Evolutionary conservation across 23 red algal genomes (phyloP).

Genomic region (Agarophyton chilense): DNA sequence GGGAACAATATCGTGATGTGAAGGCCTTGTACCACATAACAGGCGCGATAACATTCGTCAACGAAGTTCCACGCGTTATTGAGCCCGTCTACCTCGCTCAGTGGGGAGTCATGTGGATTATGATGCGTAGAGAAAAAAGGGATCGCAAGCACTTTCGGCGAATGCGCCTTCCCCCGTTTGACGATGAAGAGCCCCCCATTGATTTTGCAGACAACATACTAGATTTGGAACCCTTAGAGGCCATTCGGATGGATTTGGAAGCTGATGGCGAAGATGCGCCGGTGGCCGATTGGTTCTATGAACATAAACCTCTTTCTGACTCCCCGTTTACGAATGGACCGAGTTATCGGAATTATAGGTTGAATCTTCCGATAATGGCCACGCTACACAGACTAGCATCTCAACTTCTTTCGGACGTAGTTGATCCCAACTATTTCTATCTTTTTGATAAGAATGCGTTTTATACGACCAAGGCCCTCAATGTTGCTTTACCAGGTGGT

Average conservation of each 20-base stretch:
- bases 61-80: slow-evolving; percentile 80
- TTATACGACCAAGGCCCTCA: slow-evolving; percentile 91
- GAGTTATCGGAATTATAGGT: slow-evolving; percentile 69
- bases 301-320: slow-evolving; percentile 74
- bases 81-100: slow-evolving; percentile 93
- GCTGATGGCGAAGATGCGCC: slow-evolving; percentile 80
- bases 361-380: slow-evolving; percentile 87
- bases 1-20: slow-evolving; percentile 86
- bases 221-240: slow-evolving; percentile 89
- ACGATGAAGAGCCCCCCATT: slow-evolving; percentile 95
- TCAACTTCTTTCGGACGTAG: slow-evolving; percentile 76
- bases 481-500: slow-evolving; percentile 88
- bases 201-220: slow-evolving; percentile 95
- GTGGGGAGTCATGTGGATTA: slow-evolving; percentile 91
- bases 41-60: slow-evolving; percentile 97
- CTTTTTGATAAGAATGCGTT: slow-evolving; percentile 91
- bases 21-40: slow-evolving; percentile 92
- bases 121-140: slow-evolving; percentile 87
- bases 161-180: slow-evolving; percentile 94
- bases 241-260: slow-evolving; percentile 94
- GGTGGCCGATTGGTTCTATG: slow-evolving; percentile 92
- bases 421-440: slow-evolving; percentile 88
- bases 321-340: slow-evolving; percentile 75
- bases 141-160: slow-evolving; percentile 82
- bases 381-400: slow-evolving; percentile 84